Base-by-base conservation (phyloP, 495 filamentous ascomycete genomes). In the Xylaria cubensis region DNA sequence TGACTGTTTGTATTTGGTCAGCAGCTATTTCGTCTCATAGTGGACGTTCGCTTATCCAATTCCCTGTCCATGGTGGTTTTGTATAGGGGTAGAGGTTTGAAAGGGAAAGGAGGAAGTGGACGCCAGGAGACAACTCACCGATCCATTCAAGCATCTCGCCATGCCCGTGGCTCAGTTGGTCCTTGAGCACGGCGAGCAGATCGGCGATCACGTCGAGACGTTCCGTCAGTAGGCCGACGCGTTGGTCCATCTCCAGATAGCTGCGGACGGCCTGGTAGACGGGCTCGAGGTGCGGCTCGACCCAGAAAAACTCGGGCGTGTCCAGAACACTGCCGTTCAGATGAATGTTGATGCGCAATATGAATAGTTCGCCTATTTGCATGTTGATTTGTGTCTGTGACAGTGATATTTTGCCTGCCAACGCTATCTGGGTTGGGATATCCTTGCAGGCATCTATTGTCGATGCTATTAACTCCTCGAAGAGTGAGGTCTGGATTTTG, bases 281-380 rank as follows among this genome's bases (percentile, higher is more conserved):
- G 42, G 96, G 96, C 74, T 98, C 96, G 21, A 99, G 86, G 78
- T 97, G 94, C 17, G 96, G 96, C 81, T 99, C 96, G 51, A 94
- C 93, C 96, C 96, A 99, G 88, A 99, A 98, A 26, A 99, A 87
- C 80, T 99, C 96, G 1, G 96, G 96, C 10, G 94, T 95, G 74
- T 99, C 96, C n/a, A 99, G 90, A 13, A 99, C 94, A 34, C 91
- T 94, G 48, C 97, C 97, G 81, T 99, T 97, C 15, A 99, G 87
- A 83, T 99, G 97, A 77, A 99, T 97, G 77, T 95, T 97, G 84
- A 99, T 98, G 36, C 95, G 88, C 13, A 99, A 82, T 76, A 99
- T 98, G 81, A 99, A 99, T 15, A 99, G 89, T 81, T 99, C 93
- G 79, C 96, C 96, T 69, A 99, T 97, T 78, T 98, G 94, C 93